Percentiles rank a stretch among this genome's conserved stretches.
phyloP scores from a whole-genome alignment of 2,329 filamentous ascomycete species.

The Pseudopithomyces chartarum region DNA sequence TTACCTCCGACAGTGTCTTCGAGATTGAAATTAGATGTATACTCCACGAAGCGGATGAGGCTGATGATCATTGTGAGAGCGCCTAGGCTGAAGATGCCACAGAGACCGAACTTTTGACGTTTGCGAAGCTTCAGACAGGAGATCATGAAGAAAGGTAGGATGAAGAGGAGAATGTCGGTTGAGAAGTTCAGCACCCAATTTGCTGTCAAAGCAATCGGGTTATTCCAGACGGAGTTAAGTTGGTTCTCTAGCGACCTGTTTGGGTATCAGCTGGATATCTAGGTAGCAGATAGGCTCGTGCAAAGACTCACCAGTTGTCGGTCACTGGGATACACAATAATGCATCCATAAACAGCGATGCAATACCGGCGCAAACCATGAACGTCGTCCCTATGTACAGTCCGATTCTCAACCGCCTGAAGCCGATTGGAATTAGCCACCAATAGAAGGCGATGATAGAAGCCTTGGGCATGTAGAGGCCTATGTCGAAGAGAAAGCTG shows the following conservation, averaged over 20 bases:
- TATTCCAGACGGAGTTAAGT: conserved; percentile 24
- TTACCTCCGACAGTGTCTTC: conserved; percentile 26
- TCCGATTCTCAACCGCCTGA: conserved; percentile 22
- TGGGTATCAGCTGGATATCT: not conserved
- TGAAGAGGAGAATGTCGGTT: conserved; percentile 26
- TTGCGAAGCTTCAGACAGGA: conserved; percentile 26
- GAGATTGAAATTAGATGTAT: conserved; percentile 20
- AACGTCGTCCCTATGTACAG: conserved; percentile 16
- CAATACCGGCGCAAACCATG: conserved; percentile 15
- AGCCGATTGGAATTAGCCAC: conserved; percentile 29
- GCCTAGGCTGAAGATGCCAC: conserved; percentile 27
- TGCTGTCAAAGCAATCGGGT: conserved; percentile 13
- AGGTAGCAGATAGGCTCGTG: not conserved
- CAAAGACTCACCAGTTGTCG: conserved; percentile 24
- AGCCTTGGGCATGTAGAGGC: conserved; percentile 26
- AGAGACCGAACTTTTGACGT: conserved; percentile 27
- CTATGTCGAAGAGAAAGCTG: conserved; percentile 27
- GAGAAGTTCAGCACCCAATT: conserved; percentile 26
- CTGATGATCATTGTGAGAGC: conserved; percentile 28
- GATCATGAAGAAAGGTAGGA: conserved; percentile 27
- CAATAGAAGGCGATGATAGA: conserved; percentile 28
- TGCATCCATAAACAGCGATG: conserved; percentile 21
- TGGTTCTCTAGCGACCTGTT: conserved; percentile 25
- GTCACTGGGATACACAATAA: conserved; percentile 16
- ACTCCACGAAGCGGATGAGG: conserved; percentile 25